phyloP scores from a whole-genome alignment of 768 basidiomycete genomes.

The Tubosaeta sp. region DNA sequence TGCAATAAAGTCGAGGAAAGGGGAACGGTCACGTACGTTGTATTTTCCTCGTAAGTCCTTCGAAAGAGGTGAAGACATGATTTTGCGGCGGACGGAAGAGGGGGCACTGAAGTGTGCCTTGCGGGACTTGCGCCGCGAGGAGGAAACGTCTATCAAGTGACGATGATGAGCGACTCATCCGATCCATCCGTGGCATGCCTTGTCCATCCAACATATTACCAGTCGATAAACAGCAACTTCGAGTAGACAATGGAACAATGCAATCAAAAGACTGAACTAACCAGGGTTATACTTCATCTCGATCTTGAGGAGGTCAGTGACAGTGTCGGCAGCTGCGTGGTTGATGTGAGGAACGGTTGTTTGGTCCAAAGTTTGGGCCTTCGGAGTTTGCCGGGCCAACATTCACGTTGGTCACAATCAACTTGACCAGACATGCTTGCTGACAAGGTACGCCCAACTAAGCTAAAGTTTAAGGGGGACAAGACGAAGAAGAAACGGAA shows the following conservation, averaged over 20 bases:
- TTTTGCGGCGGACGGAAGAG: slow-evolving; percentile 91
- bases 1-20: not conserved
- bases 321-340: slow-evolving; percentile 38
- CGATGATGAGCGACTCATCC: slow-evolving; percentile 31
- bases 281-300: slow-evolving; percentile 82
- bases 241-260: slow-evolving; percentile 16
- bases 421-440: slow-evolving; percentile 25
- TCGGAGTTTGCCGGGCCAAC: slow-evolving; percentile 22
- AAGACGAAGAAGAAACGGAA: slow-evolving; percentile 81
- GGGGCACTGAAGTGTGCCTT: slow-evolving; percentile 97
- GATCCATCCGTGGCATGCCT: slow-evolving; percentile 40
- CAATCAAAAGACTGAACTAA: slow-evolving; percentile 42
- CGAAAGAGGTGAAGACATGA: slow-evolving; percentile 94
- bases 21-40: slow-evolving; percentile 56
- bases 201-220: slow-evolving; percentile 53
- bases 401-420: not conserved
- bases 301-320: slow-evolving; percentile 59
- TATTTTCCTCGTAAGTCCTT: slow-evolving; percentile 93
- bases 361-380: slow-evolving; percentile 36
- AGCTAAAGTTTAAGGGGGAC: slow-evolving; percentile 88
- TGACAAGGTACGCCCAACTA: slow-evolving; percentile 60
- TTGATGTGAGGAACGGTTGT: slow-evolving; percentile 19
- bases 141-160: slow-evolving; percentile 66
- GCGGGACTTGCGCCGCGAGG: slow-evolving; percentile 95
- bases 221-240: slow-evolving; percentile 26